phyloP scores from a whole-genome alignment of 768 basidiomycete genomes.

The Strobilomyces confusus region DNA sequence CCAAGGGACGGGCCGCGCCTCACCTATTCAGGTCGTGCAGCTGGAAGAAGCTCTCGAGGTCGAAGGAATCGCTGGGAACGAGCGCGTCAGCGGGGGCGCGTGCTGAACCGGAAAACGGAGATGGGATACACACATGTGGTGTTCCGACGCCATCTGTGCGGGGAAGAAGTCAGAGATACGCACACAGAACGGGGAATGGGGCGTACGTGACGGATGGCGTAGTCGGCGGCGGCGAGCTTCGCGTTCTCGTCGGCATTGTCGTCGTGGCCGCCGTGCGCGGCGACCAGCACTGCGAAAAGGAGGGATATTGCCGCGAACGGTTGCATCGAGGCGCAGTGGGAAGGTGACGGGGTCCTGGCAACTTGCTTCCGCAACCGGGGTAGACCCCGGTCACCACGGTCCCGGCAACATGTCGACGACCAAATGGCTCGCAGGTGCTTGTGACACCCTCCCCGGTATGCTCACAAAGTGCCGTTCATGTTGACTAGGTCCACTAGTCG shows the following conservation, averaged over 20 bases:
- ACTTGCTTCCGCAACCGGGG: not conserved
- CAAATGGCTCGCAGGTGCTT: too few species aligned
- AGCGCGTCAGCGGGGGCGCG: not conserved
- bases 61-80: constrained; percentile 70
- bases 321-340: constrained; percentile 40
- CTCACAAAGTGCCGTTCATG: too few species aligned
- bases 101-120: not conserved
- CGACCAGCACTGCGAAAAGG: constrained; percentile 30
- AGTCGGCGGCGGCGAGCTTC: constrained; percentile 46
- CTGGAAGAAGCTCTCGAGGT: constrained; percentile 86
- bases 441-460: too few species aligned
- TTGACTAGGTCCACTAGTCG: too few species aligned
- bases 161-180: constrained; percentile 11
- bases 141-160: constrained; percentile 79
- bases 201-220: constrained; percentile 88
- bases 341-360: not conserved
- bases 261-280: constrained; percentile 63
- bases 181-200: constrained; percentile 5
- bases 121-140: constrained; percentile 62
- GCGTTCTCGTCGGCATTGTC: constrained; percentile 52
- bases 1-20: constrained; percentile 10
- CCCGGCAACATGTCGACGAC: too few species aligned
- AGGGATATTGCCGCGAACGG: constrained; percentile 41
- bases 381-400: constrained; percentile 26
- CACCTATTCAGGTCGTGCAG: constrained; percentile 90